A percentile compares a stretch with the other conserved stretches of the same genome.
phyloP scores from a whole-genome alignment of 1,139 yeast genomes.

The Blastobotrys aristatus region DNA sequence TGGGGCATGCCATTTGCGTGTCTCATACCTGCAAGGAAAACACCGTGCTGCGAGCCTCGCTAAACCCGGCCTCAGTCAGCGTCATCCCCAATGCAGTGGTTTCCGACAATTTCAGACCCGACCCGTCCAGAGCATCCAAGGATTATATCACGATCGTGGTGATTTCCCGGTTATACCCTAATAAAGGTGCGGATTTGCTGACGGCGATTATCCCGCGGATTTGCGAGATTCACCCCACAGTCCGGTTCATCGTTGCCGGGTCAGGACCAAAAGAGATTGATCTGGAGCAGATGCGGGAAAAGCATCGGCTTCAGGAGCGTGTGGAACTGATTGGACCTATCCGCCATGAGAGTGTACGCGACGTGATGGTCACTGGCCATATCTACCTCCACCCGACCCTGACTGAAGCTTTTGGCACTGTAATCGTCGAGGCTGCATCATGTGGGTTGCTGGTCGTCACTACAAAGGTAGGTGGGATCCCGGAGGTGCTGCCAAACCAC shows the following conservation, averaged over 20 bases:
- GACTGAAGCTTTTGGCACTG: slow-evolving; percentile 98
- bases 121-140: slow-evolving; percentile 31
- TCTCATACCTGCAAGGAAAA: slow-evolving; percentile 97
- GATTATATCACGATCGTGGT: slow-evolving; percentile 72
- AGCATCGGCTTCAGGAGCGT: slow-evolving; percentile 76
- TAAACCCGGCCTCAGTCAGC: slow-evolving; percentile 72
- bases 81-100: slow-evolving; percentile 97
- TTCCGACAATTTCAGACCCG: slow-evolving; percentile 73
- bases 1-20: slow-evolving; percentile 91
- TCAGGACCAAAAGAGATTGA: slow-evolving; percentile 96
- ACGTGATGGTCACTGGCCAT: slow-evolving; percentile 90
- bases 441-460: slow-evolving; percentile 94
- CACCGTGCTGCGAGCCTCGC: slow-evolving; percentile 78
- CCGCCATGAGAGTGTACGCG: slow-evolving; percentile 87
- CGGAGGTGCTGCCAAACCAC: slow-evolving; percentile 88
- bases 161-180: slow-evolving; percentile 87
- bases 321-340: slow-evolving; percentile 84
- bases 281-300: slow-evolving; percentile 91
- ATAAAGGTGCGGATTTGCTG: slow-evolving; percentile 89
- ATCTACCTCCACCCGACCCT: slow-evolving; percentile 90
- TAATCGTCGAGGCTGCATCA: slow-evolving; percentile 93
- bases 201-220: slow-evolving; percentile 83
- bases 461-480: slow-evolving; percentile 95
- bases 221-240: slow-evolving; percentile 58
- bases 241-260: slow-evolving; percentile 85